Percentiles rank a stretch among this genome's conserved stretches.
Conservation (phyloP, 495 filamentous ascomycete species). For the Trypethelium eluteriae region DNA sequence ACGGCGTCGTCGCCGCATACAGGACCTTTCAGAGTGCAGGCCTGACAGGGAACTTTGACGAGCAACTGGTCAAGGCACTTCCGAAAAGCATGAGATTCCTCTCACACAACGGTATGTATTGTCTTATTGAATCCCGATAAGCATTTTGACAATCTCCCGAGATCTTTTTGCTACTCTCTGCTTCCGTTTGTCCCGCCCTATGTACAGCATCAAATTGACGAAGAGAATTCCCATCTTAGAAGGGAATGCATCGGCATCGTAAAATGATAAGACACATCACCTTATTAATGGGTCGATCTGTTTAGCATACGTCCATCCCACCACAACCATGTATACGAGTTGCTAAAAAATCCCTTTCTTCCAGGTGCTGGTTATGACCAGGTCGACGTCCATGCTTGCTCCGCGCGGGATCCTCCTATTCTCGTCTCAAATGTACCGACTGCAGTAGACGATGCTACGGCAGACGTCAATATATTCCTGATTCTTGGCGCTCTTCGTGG, state of each 20-base stretch:
- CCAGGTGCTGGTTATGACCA: slow-evolving; percentile 74
- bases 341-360: slow-evolving; percentile 2
- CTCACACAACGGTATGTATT: slow-evolving; percentile 59
- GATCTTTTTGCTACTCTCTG: no score
- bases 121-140: no score
- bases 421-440: slow-evolving; percentile 74
- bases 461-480: slow-evolving; percentile 69
- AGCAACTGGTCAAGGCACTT: slow-evolving; percentile 47
- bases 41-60: slow-evolving; percentile 54
- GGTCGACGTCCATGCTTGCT: slow-evolving; percentile 64
- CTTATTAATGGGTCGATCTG: no score
- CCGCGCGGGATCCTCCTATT: slow-evolving; percentile 49
- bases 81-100: slow-evolving; percentile 67
- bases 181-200: no score
- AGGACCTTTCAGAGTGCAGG: slow-evolving; percentile 63
- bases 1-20: slow-evolving; percentile 61
- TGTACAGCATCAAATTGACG: no score
- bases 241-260: no score
- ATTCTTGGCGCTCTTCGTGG: slow-evolving; percentile 68
- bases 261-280: no score
- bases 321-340: no score
- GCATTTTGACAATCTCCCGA: no score
- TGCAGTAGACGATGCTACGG: slow-evolving; percentile 73
- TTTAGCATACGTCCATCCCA: no score
- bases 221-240: no score